Conservation (phyloP, 257 asterid genomes). For the Cordia subcordata region DNA sequence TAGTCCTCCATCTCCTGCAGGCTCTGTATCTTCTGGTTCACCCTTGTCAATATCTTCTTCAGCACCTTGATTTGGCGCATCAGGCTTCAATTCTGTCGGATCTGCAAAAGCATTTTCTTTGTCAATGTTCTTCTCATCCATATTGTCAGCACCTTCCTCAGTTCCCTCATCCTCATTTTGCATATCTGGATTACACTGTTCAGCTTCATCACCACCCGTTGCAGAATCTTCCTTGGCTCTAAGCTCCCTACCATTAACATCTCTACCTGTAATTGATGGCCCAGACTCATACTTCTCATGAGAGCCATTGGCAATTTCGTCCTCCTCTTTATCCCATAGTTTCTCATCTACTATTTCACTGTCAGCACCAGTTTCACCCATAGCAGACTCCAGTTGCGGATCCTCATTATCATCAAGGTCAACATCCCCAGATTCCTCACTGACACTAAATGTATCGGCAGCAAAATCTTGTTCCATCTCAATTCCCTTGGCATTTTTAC, state of each 20-base stretch:
- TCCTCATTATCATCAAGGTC: constrained; percentile 47
- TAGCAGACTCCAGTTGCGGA: constrained; percentile 68
- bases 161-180: constrained; percentile 37
- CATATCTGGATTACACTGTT: constrained; percentile 35
- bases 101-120: constrained; percentile 60
- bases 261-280: constrained; percentile 54
- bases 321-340: constrained; percentile 41
- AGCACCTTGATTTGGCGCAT: constrained; percentile 37
- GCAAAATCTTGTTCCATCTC: constrained; percentile 92
- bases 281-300: constrained; percentile 77
- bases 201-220: constrained; percentile 34
- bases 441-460: constrained; percentile 58
- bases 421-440: constrained; percentile 76
- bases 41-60: constrained; percentile 42
- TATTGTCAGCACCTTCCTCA: constrained; percentile 39
- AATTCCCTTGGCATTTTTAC: constrained; percentile 70
- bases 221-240: constrained; percentile 67
- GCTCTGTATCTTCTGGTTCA: constrained; percentile 40
- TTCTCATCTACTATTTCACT: constrained; percentile 79
- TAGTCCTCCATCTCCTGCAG: constrained; percentile 48
- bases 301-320: constrained; percentile 27
- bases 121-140: constrained; percentile 61
- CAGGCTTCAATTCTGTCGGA: constrained; percentile 61
- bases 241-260: constrained; percentile 54
- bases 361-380: constrained; percentile 72